phyloP scores from a whole-genome alignment of 768 basidiomycete species.

The Phlebiopsis gigantea region DNA sequence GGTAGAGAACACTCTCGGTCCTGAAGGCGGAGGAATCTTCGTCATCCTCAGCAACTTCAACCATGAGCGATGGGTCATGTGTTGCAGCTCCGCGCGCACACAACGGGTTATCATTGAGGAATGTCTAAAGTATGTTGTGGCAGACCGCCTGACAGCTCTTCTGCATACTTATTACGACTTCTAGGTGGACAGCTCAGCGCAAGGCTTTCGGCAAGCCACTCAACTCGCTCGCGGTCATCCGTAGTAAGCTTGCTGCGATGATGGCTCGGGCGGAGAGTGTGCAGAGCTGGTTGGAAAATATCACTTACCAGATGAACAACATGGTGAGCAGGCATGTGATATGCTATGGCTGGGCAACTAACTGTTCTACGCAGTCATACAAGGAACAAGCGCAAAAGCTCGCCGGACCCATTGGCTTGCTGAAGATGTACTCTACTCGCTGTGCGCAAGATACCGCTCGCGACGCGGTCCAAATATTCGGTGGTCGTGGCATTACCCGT shows the following conservation, averaged over 20 bases:
- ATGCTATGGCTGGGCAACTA: background rate
- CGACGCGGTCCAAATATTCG: slow-evolving; percentile 83
- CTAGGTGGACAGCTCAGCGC: slow-evolving; percentile 80
- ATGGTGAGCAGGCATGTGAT: slow-evolving; percentile 42
- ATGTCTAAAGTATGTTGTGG: slow-evolving; percentile 68
- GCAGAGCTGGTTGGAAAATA: slow-evolving; percentile 79
- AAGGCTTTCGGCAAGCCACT: slow-evolving; percentile 90
- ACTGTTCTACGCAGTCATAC: slow-evolving; percentile 43
- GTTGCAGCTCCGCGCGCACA: slow-evolving; percentile 55
- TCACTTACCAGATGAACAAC: slow-evolving; percentile 85
- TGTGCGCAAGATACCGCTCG: slow-evolving; percentile 73
- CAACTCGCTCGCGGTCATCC: slow-evolving; percentile 78
- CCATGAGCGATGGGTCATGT: slow-evolving; percentile 93
- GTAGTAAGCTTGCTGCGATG: slow-evolving; percentile 86
- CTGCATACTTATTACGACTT: background rate
- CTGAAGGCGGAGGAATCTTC: slow-evolving; percentile 68
- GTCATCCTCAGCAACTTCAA: slow-evolving; percentile 85
- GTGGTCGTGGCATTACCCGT: slow-evolving; percentile 79
- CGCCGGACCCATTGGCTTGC: slow-evolving; percentile 72
- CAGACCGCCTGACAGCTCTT: no score
- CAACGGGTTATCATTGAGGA: slow-evolving; percentile 78
- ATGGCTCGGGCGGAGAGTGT: slow-evolving; percentile 76
- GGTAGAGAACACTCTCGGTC: slow-evolving; percentile 80
- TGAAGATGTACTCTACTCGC: slow-evolving; percentile 75
- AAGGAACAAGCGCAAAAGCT: slow-evolving; percentile 67